A percentile compares a stretch with the other conserved stretches of the same genome.
These are phyloP conservation scores for Citeromyces nyonsensis DNA, from an alignment of 805 yeast genomes.

Conservation along the genomic window DNA sequence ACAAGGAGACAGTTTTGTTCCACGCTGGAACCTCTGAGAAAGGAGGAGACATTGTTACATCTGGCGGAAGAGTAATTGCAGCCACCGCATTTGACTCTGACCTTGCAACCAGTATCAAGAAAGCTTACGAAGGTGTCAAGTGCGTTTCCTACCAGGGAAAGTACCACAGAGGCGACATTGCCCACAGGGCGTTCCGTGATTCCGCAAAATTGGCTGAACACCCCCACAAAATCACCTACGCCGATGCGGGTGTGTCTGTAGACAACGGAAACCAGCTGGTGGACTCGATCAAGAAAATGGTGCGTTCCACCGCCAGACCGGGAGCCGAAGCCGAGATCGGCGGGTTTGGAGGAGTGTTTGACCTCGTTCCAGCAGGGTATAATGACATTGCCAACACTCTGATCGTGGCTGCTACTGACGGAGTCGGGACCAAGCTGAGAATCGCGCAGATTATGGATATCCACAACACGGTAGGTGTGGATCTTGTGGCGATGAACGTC, in stretches of 20 bases:
- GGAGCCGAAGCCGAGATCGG: constrained; percentile 98
- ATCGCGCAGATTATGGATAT: constrained; percentile 82
- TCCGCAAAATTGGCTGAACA: constrained; percentile 9
- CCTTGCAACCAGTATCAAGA: constrained; percentile 66
- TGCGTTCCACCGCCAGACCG: constrained; percentile 81
- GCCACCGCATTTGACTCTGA: constrained; percentile 73
- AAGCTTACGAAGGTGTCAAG: constrained; percentile 77
- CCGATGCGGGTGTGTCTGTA: constrained; percentile 93
- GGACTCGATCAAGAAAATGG: constrained; percentile 79
- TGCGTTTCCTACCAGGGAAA: constrained; percentile 57
- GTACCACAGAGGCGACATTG: constrained; percentile 86
- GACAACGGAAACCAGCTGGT: constrained; percentile 89
- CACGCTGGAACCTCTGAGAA: constrained; percentile 83
- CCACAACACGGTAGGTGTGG: constrained; percentile 97
- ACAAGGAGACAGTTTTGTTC: constrained; percentile 61
- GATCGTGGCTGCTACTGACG: constrained; percentile 95
- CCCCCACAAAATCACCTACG: constrained; percentile 58
- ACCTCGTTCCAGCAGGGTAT: constrained; percentile 79
- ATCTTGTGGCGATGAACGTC: constrained; percentile 97
- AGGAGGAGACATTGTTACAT: constrained; percentile 54
- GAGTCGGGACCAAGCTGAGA: constrained; percentile 94
- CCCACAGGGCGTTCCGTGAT: constrained; percentile 84
- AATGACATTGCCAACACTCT: constrained; percentile 56
- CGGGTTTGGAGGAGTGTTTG: constrained; percentile 96
- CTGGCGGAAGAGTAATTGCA: constrained; percentile 96